Evolutionary conservation across 495 filamentous ascomycete genomes (phyloP).

Genomic region (Copromyces sp.): DNA sequence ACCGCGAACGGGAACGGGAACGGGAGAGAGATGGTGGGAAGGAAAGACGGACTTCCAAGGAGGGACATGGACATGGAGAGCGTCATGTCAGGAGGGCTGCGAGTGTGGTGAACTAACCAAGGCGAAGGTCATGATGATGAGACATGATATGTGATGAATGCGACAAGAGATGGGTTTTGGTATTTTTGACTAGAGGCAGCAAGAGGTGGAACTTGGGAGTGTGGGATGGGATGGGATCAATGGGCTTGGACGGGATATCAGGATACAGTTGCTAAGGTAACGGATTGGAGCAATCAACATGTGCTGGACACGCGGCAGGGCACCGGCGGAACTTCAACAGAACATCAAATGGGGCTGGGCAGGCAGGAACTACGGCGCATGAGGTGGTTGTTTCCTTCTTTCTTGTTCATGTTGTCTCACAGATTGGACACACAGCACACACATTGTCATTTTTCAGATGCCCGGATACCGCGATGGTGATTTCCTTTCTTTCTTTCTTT

Average conservation of each 20-base stretch:
- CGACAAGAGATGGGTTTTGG: background rate
- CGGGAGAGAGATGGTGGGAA: slow-evolving; percentile 9
- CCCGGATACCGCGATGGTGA: no score
- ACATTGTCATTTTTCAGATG: no score
- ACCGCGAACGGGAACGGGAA: background rate
- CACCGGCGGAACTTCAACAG: background rate
- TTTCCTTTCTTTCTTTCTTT: no score
- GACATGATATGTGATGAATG: background rate
- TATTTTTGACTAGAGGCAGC: background rate
- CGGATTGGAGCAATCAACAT: background rate
- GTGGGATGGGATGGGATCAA: background rate
- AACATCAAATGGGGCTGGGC: background rate
- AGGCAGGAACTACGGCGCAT: background rate
- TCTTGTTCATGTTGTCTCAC: background rate
- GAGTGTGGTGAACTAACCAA: background rate
- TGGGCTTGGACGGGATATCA: background rate
- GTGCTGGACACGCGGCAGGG: background rate
- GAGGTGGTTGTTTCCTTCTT: background rate
- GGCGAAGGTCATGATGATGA: no score
- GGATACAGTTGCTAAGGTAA: background rate
- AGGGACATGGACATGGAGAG: background rate
- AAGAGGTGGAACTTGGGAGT: background rate
- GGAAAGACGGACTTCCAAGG: background rate
- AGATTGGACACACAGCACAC: background rate
- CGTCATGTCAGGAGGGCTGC: background rate